Conservation (phyloP, 169 alveolate genomes). For the Babesia ovis region DNA sequence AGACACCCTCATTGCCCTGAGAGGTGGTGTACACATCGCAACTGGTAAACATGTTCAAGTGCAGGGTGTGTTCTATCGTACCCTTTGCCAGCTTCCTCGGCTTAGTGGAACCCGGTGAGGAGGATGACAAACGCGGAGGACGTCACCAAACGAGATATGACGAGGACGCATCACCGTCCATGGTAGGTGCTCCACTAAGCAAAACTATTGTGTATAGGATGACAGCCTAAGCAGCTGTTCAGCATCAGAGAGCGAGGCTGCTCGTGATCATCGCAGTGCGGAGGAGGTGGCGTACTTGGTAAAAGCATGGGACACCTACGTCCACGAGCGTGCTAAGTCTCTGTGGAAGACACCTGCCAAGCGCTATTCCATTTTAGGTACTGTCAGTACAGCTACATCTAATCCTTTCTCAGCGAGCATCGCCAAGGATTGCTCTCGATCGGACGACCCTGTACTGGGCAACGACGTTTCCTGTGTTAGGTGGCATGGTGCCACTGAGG, state of each 20-base stretch:
- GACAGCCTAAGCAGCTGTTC: constrained; percentile 19
- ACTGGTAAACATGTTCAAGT: constrained; percentile 65
- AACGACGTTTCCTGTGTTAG: constrained; percentile 86
- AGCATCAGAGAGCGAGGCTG: constrained; percentile 59
- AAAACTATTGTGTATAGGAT: background rate
- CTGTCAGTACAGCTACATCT: background rate
- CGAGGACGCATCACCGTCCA: constrained; percentile 25
- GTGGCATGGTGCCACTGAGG: constrained; percentile 87
- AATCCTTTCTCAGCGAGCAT: constrained; percentile 72
- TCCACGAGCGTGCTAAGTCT: constrained; percentile 89
- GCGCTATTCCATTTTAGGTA: constrained; percentile 82
- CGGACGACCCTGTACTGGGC: constrained; percentile 87
- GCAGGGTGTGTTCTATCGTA: constrained; percentile 76
- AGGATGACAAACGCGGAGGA: constrained; percentile 11
- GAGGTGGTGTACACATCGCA: constrained; percentile 11
- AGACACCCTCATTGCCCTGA: background rate
- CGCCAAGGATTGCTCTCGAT: constrained; percentile 81
- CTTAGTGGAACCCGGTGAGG: constrained; percentile 41
- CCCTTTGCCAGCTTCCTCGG: constrained; percentile 77
- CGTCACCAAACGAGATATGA: constrained; percentile 32
- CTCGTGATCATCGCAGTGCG: constrained; percentile 80
- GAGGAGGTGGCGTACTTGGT: constrained; percentile 84
- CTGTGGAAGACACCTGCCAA: constrained; percentile 86
- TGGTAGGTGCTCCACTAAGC: background rate
- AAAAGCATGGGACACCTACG: constrained; percentile 89